phyloP scores from a whole-genome alignment of 179 eudicot species.

The Silene noctiflora region DNA sequence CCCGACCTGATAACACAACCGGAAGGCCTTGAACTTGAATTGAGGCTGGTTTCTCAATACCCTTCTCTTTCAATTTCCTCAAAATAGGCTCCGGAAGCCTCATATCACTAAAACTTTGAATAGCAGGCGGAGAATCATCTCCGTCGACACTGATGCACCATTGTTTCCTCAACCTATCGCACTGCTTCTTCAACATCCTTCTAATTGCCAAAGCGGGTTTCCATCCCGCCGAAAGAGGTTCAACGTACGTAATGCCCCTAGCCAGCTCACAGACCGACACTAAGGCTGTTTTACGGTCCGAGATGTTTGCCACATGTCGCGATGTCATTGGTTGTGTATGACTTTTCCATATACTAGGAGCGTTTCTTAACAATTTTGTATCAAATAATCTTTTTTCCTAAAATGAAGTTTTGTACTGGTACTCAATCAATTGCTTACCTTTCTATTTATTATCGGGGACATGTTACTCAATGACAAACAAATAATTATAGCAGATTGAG shows the following conservation, averaged over 20 bases:
- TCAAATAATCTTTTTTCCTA: no score
- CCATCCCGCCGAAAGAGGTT: slow-evolving; percentile 79
- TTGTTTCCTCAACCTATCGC: slow-evolving; percentile 50
- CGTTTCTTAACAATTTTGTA: no score
- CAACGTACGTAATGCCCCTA: slow-evolving; percentile 71
- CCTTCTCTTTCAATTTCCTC: slow-evolving; percentile 54
- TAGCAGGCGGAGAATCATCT: slow-evolving; percentile 72
- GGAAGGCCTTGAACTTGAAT: slow-evolving; percentile 92
- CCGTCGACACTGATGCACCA: slow-evolving; percentile 80
- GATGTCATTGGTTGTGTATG: no score
- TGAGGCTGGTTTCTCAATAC: slow-evolving; percentile 77
- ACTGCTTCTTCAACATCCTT: slow-evolving; percentile 49
- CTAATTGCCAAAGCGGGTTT: slow-evolving; percentile 62
- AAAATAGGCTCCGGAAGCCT: slow-evolving; percentile 74
- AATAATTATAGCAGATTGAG: no score
- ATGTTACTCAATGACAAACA: no score
- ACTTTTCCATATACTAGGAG: no score
- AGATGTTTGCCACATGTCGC: no score
- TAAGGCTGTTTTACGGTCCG: slow-evolving; percentile 57
- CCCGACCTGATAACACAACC: slow-evolving; percentile 75
- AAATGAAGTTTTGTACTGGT: no score
- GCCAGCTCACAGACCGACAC: slow-evolving; percentile 84
- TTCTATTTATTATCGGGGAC: no score
- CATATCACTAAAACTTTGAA: slow-evolving; percentile 81
- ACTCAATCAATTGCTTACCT: no score